A percentile compares a stretch with the other conserved stretches of the same genome.
Conservation (phyloP, 2,329 filamentous ascomycete species). For the Aureobasidium sp. region DNA sequence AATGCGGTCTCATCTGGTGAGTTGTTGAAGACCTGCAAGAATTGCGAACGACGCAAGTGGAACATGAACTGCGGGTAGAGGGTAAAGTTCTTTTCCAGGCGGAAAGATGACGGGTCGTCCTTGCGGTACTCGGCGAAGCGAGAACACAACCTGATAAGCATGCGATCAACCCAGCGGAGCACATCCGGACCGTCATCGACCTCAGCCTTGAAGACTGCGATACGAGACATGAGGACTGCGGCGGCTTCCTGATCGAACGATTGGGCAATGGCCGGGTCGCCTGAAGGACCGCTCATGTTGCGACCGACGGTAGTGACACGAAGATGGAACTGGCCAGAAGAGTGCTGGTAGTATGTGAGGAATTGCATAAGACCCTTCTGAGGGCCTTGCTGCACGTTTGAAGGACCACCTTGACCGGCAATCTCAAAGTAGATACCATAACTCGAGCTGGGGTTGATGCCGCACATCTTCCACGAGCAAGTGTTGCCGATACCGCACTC, state of each 20-base stretch:
- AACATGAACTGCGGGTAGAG: constrained; percentile 99
- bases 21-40: constrained; percentile 98
- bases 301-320: constrained; percentile 90
- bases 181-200: constrained; percentile 98
- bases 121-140: constrained; percentile 97
- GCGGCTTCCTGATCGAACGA: constrained; percentile 98
- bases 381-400: constrained; percentile 74
- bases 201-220: constrained; percentile 97
- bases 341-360: constrained; percentile 96
- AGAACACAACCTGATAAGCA: constrained; percentile 94
- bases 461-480: constrained; percentile 99
- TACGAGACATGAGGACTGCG: constrained; percentile 96
- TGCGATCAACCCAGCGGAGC: constrained; percentile 93
- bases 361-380: constrained; percentile 97
- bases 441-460: constrained; percentile 85
- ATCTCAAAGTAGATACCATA: constrained; percentile 98
- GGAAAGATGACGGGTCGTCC: constrained; percentile 94
- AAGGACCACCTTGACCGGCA: constrained; percentile 80
- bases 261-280: constrained; percentile 88
- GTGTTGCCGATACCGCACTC: constrained; percentile 98
- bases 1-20: constrained; percentile 99
- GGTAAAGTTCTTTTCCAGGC: constrained; percentile 96
- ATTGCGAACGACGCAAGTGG: constrained; percentile 91
- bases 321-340: constrained; percentile 90
- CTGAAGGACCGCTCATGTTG: constrained; percentile 84